Conservation (phyloP, 495 filamentous ascomycete genomes). For the Penicillium coprophilum region DNA sequence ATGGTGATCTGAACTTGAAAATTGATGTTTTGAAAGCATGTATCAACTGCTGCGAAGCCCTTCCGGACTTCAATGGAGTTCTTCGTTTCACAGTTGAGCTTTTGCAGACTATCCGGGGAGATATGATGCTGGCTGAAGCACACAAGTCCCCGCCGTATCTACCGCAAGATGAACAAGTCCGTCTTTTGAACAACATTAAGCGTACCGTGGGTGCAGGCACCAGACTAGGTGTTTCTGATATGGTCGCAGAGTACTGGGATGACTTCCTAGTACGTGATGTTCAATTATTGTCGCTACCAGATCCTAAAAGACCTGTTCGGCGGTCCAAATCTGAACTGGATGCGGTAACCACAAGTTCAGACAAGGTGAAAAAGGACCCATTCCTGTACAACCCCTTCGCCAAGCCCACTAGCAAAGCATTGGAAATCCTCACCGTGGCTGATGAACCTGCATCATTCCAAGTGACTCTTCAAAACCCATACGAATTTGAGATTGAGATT, state of each 20-base stretch:
- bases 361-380: conserved; percentile 65
- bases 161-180: conserved; percentile 77
- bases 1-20: conserved; percentile 63
- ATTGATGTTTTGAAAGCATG: conserved; percentile 79
- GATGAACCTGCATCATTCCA: conserved; percentile 73
- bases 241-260: conserved; percentile 92
- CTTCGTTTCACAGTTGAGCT: conserved; percentile 81
- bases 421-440: conserved; percentile 69
- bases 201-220: conserved; percentile 75
- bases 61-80: conserved; percentile 88
- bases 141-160: conserved; percentile 58
- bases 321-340: conserved; percentile 72
- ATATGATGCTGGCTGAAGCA: conserved; percentile 63
- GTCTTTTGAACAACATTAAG: conserved; percentile 75
- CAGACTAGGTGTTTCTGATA: conserved; percentile 64
- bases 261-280: conserved; percentile 87
- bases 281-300: conserved; percentile 57
- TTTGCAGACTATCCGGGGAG: conserved; percentile 71
- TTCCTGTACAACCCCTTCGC: conserved; percentile 92
- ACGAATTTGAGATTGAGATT: conserved; percentile 86
- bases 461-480: conserved; percentile 88
- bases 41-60: conserved; percentile 87
- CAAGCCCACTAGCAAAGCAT: conserved; percentile 59
- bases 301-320: conserved; percentile 60
- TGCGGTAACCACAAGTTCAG: conserved; percentile 51